Base-by-base conservation (phyloP, 139 green algal species). In the Nannochloris sp. region DNA sequence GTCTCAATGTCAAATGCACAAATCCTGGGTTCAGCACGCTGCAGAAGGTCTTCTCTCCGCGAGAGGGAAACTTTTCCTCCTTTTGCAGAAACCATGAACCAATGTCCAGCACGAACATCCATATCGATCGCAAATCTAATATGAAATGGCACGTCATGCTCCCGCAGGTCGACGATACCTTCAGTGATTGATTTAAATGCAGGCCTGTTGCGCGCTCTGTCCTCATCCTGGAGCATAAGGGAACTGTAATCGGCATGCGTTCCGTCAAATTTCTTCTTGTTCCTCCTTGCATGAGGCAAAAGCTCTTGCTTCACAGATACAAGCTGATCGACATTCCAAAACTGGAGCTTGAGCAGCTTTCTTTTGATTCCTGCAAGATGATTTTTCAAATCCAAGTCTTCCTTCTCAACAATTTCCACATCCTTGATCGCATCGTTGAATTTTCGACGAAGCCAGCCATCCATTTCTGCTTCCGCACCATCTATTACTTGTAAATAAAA, bases 1-100 rank as follows among this genome's bases (percentile, higher is more conserved):
- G 89, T 96, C 83, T 98, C 93, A 58, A 98, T 98, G 62, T 98
- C 93, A 67, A 94, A 98, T 14, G 93, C 93, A 78, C 89, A 97
- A 49, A 98, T 85, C 44, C 82, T 75, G 1, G 84, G 84, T 80
- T 96, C 86, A 3, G 84, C 87, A 14, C 87, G 72, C 71, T 80
- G 71, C 67, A 95, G 59, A 64, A 97, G 76, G 75, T 96, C 91
- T 29, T 72, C 25, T 13, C 87, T 69, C 8, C 71, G 73, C 50
- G 74, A 66, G 63, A 96, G 48, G 20, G 11, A 53, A 0, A 84
- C 68, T 23, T 63, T 77, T n/a, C 82, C 82, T 37, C 61, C 58
- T 73, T 71, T 75, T 20, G 67, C 82, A 11, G 49, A 69, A 14
- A 95, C 87, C 5, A 56, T 83, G 80, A 86, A 97, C 92, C 92